Percentiles rank a stretch among this genome's conserved stretches.
phyloP scores from a whole-genome alignment of 1,284 basidiomycete species.

The Boletus sp. region DNA sequence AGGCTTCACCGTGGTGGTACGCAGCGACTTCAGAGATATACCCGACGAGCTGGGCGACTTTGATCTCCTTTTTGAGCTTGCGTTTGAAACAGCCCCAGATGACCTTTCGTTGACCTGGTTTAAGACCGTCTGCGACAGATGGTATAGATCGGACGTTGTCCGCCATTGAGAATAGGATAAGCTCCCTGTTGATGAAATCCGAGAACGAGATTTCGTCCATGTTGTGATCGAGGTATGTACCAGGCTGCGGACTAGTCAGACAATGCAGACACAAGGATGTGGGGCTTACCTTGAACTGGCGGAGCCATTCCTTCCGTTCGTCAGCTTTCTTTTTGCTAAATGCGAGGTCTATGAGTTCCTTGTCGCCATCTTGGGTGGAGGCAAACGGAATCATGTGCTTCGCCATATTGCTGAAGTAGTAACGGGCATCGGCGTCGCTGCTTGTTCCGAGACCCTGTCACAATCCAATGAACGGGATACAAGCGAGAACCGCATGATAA shows the following conservation, averaged over 20 bases:
- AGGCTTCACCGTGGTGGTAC: conserved; percentile 96
- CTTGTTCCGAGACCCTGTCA: conserved; percentile 94
- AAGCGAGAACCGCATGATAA: background rate
- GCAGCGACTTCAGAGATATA: conserved; percentile 94
- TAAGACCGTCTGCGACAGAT: conserved; percentile 92
- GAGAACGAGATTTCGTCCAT: conserved; percentile 85
- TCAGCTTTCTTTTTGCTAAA: conserved; percentile 99
- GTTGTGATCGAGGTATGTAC: conserved; percentile 93
- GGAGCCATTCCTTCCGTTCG: conserved; percentile 98
- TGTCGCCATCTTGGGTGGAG: conserved; percentile 81
- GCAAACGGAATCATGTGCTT: conserved; percentile 96
- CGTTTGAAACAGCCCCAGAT: conserved; percentile 96
- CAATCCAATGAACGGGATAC: conserved; percentile 4
- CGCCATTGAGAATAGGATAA: conserved; percentile 99
- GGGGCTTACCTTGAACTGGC: conserved; percentile 81
- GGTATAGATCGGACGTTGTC: conserved; percentile 98
- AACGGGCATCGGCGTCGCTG: conserved; percentile 84
- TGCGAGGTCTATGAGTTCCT: conserved; percentile 92
- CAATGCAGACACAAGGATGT: background rate
- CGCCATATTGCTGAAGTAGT: conserved; percentile 92
- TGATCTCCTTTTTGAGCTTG: conserved; percentile 92
- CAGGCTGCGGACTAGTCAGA: conserved; percentile 62
- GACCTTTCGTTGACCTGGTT: conserved; percentile 99
- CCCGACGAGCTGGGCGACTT: conserved; percentile 95
- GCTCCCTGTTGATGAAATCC: conserved; percentile 98